A percentile compares a stretch with the other conserved stretches of the same genome.
Evolutionary conservation across 225 moss, liverwort and hornwort species (phyloP).

Genomic region (Pleurozium schreberi): DNA sequence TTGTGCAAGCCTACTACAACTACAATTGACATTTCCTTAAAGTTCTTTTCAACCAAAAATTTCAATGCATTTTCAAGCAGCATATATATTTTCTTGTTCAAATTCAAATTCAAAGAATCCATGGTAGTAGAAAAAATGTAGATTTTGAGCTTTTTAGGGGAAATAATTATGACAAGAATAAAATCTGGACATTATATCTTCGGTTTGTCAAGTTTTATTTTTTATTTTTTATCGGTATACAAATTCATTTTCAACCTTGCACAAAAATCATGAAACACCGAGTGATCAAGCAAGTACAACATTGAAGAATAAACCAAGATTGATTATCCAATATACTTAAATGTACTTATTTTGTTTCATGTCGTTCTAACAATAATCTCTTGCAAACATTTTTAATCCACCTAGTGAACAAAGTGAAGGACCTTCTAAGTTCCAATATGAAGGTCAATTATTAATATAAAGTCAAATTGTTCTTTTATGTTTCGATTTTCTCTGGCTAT

Average conservation of each 20-base stretch:
- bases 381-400: background rate
- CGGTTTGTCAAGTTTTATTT: background rate
- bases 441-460: background rate
- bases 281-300: background rate
- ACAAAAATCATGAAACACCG: background rate
- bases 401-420: background rate
- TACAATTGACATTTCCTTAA: too few species aligned
- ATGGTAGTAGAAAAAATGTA: background rate
- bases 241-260: background rate
- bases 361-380: background rate
- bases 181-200: background rate
- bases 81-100: background rate
- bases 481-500: rapidly evolving
- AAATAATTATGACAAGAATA: too few species aligned
- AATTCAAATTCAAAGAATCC: background rate
- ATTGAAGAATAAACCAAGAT: background rate
- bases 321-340: background rate
- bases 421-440: background rate
- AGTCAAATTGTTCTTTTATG: background rate
- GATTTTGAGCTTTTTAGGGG: background rate
- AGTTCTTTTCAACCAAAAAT: too few species aligned
- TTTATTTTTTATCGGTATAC: background rate
- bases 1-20: too few species aligned
- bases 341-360: background rate
- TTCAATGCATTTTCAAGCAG: background rate